Base-by-base conservation (phyloP, 1,284 basidiomycete genomes). In the Tilletia setariae region DNA sequence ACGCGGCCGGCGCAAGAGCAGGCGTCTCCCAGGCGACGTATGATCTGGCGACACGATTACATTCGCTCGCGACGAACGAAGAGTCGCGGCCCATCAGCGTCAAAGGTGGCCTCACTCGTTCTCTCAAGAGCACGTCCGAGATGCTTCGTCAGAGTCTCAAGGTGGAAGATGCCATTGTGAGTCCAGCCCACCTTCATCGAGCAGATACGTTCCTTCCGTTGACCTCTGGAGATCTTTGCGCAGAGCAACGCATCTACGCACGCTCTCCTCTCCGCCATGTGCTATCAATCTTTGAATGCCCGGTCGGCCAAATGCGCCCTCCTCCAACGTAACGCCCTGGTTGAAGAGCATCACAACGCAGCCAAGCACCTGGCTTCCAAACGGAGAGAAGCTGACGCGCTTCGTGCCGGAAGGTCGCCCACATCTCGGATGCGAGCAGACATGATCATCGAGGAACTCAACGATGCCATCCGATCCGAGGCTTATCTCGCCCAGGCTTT, bases 261-360 rank as follows among this genome's bases (percentile, higher is more conserved):
- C 44, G 19, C 63, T 8, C 63, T 61, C 4, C 32, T 56, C 15
- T 49, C 59, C 3, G 49, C 35, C 9, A 19, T 66, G n/a, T 66
- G 65, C 23, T 81, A 79, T 61, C 77, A 81, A 47, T 76, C 74
- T 15, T 71, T 75, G 66, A 81, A 79, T 40, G 70, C 77, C 1
- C 64, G 79, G 32, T 72, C 78, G 0, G 79, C 77, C 19, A 78
- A 79, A 19, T 73, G 76, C 40, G 69, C 74, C 40, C 73, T 81
- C 68, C 72, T 80, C 13, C 73, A 75, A 21, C 76, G 79, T 59
- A 78, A 76, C 49, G 75, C 77, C 4, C 66, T 81, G n/a, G 75
- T 81, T 16, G 78, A 76, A 49, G 78, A 81, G 53, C 75, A 77
- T 35, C 70, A 75, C 63, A 69, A 74, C 11, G 77, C 79, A 0